These are phyloP conservation scores for Diaporthe capsici DNA, from an alignment of 2,329 filamentous ascomycete species.

Conservation along the genomic window DNA sequence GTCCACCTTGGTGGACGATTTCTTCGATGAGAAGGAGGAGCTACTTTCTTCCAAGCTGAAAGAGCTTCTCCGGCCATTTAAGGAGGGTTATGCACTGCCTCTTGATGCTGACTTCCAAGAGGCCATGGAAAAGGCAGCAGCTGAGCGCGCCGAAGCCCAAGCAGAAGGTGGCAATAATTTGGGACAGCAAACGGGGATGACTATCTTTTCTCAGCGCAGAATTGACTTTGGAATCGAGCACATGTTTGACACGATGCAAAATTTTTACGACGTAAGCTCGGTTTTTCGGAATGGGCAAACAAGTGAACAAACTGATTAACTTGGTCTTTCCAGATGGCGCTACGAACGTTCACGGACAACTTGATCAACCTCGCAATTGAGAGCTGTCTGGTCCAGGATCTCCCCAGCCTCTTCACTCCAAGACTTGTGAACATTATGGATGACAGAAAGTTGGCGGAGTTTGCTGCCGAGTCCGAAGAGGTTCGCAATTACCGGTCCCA, in stretches of 20 bases:
- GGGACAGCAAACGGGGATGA: background rate
- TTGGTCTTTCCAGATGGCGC: background rate
- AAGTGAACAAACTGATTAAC: background rate
- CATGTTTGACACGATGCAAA: background rate
- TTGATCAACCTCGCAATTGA: background rate
- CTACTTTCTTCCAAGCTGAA: background rate
- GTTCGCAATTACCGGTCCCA: background rate
- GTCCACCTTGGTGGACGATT: background rate
- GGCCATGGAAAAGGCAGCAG: background rate
- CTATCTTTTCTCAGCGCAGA: background rate
- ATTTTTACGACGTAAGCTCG: background rate
- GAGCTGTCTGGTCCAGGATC: background rate
- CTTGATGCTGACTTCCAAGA: conserved; percentile 7
- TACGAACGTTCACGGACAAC: conserved; percentile 3
- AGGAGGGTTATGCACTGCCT: background rate
- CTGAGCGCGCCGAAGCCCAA: background rate
- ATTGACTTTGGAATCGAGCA: background rate
- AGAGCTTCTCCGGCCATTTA: background rate
- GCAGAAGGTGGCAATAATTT: background rate
- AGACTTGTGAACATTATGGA: background rate
- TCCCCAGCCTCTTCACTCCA: background rate
- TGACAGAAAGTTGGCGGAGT: background rate
- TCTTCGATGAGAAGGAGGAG: conserved; percentile 1
- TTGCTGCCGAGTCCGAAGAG: background rate
- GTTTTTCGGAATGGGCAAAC: background rate